Evolutionary conservation across 2,329 filamentous ascomycete species (phyloP).

Genomic region (Calonectria honghensis): DNA sequence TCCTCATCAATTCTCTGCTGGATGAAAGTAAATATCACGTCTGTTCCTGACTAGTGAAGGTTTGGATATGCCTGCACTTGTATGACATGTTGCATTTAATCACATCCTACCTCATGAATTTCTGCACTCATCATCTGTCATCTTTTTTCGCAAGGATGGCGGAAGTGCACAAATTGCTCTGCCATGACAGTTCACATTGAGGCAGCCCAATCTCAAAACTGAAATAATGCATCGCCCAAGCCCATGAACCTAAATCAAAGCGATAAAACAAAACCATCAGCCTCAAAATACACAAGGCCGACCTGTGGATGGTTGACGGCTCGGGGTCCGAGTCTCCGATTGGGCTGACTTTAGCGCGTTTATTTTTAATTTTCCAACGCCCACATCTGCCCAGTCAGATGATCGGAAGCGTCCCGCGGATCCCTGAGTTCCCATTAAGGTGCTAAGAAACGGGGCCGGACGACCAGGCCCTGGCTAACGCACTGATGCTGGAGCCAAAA

Average conservation of each 20-base stretch:
- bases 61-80: neutral
- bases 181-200: neutral
- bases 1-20: neutral
- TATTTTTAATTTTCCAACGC: conserved; percentile 15
- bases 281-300: neutral
- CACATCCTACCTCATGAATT: neutral
- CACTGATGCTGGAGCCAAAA: conserved; percentile 6
- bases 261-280: neutral
- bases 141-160: neutral
- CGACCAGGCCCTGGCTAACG: conserved; percentile 5
- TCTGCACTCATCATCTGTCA: neutral
- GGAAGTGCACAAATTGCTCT: neutral
- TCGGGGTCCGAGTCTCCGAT: conserved; percentile 3
- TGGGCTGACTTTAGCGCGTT: conserved; percentile 1
- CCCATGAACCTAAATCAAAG: neutral
- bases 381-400: neutral
- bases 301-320: neutral
- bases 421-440: conserved; percentile 8
- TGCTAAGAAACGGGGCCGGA: conserved; percentile 3
- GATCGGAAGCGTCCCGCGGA: conserved; percentile 8
- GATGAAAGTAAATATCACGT: neutral
- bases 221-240: neutral
- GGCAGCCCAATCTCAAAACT: neutral
- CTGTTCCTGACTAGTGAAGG: neutral
- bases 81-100: neutral